Evolutionary conservation across 2,329 filamentous ascomycete species (phyloP), one percentile per base, ranked within the genome.

Genomic region (Fusarium sp.): DNA sequence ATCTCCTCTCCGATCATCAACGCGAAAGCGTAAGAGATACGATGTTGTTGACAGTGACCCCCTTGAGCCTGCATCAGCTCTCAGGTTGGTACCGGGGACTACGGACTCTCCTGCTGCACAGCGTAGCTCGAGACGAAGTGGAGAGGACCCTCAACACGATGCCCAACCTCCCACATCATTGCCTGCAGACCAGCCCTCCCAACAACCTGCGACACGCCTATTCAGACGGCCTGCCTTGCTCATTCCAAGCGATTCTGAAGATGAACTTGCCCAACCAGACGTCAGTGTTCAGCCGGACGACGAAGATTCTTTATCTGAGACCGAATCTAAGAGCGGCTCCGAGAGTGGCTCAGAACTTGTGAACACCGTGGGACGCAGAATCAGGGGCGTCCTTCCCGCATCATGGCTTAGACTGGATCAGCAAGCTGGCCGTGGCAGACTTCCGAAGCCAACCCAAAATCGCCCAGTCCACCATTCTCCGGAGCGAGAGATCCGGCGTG

Each of bases 341-440:
- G 72, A 73, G 38, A 85, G 82, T 59, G 86, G 86, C 4, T 82
- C 82, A 2, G 85, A 88, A 27, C 77, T 82, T 14, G 82, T 82
- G n/a, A 79, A 84, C 30, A 79, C 77, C 22, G 82, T 84, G 65
- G 83, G 83, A 38, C 86, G 81, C 62, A 84, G 85, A 61, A 89
- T 92, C 57, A 86, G 86, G 63, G 90, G 90, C 25, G 90, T 92
- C 9, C 84, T 92, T 52, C 91, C 91, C 43, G 91, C 91, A n/a
- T 93, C 91, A 7, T 92, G 90, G 88, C 84, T 92, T 65, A 87
- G 90, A 47, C 80, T 93, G 27, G 89, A 92, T 76, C 87, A 89
- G 66, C 83, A 86, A 65, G 72, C 81, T 33, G 81, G 77, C 73
- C 78, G 78, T 17, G 76, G 78, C 66, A 83, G 80, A 64, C 76